Evolutionary conservation across 2,329 filamentous ascomycete species (phyloP).

Genomic region (Paecilomyces dactylethromorphus): DNA sequence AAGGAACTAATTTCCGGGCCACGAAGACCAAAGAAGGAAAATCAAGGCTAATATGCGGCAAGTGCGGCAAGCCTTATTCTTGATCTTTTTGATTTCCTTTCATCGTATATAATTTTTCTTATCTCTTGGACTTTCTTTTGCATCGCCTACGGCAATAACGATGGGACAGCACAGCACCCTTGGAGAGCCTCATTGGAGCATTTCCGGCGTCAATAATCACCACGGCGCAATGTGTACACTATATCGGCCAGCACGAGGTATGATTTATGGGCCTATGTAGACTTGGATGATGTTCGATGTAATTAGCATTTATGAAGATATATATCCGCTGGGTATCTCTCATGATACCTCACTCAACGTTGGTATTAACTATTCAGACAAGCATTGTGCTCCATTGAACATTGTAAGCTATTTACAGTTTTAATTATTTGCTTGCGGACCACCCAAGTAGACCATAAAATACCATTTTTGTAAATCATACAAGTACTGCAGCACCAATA

Average conservation of each 20-base stretch:
- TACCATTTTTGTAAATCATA: no score
- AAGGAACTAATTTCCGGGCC: slow-evolving; percentile 56
- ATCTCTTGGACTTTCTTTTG: neutral
- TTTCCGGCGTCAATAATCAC: neutral
- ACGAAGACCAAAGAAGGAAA: slow-evolving; percentile 47
- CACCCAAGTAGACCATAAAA: no score
- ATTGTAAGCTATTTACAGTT: no score
- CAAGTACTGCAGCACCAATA: no score
- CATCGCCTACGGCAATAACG: neutral
- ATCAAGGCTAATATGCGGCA: slow-evolving; percentile 56
- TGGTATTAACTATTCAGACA: neutral
- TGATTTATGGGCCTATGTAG: neutral
- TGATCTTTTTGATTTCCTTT: slow-evolving; percentile 4
- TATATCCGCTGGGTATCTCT: neutral
- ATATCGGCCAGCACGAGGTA: neutral
- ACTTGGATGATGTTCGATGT: neutral
- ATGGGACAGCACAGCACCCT: neutral
- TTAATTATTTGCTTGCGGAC: no score
- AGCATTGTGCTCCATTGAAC: neutral
- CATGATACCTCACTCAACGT: neutral
- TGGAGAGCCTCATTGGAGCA: neutral
- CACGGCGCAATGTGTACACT: neutral
- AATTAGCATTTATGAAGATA: neutral
- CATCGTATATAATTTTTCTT: neutral
- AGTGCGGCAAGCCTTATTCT: slow-evolving; percentile 35